These are phyloP conservation scores for Pestalotiopsis sp. DNA, from an alignment of 2,329 filamentous ascomycete genomes.

Conservation along the genomic window DNA sequence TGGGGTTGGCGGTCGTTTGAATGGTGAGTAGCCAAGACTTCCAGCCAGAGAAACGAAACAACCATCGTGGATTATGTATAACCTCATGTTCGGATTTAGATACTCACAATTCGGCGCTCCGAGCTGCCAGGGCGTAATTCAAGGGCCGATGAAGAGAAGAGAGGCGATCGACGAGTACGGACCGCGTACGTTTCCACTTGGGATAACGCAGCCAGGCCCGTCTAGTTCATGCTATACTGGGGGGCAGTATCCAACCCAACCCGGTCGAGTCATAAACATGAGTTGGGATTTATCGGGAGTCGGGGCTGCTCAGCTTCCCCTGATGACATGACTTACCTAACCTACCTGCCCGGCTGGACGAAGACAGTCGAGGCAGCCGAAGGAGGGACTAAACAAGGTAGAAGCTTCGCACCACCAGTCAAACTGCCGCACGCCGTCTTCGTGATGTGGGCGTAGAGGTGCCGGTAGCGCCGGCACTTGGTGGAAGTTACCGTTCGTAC, in stretches of 20 bases:
- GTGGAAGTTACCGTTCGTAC: neutral
- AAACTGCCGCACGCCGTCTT: no score
- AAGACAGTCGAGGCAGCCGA: neutral
- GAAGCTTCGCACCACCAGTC: no score
- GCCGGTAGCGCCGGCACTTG: neutral
- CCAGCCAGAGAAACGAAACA: neutral
- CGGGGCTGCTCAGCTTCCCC: neutral
- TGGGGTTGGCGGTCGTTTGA: neutral
- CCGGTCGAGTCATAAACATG: neutral
- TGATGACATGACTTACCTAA: neutral
- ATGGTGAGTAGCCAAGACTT: neutral
- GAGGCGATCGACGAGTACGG: neutral
- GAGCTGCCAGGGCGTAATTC: slow-evolving; percentile 1
- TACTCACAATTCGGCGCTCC: slow-evolving; percentile 3
- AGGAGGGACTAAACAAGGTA: neutral
- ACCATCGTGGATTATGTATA: neutral
- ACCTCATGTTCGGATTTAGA: neutral
- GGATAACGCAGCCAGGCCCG: neutral
- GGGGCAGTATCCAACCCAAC: neutral
- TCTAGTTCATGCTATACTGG: neutral
- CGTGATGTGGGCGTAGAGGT: neutral
- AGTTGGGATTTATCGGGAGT: neutral
- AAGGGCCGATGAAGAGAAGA: neutral
- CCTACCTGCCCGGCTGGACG: neutral
- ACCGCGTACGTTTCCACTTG: neutral